Conservation (phyloP, 345 rosid genomes). For the Eucalyptus rudis region DNA sequence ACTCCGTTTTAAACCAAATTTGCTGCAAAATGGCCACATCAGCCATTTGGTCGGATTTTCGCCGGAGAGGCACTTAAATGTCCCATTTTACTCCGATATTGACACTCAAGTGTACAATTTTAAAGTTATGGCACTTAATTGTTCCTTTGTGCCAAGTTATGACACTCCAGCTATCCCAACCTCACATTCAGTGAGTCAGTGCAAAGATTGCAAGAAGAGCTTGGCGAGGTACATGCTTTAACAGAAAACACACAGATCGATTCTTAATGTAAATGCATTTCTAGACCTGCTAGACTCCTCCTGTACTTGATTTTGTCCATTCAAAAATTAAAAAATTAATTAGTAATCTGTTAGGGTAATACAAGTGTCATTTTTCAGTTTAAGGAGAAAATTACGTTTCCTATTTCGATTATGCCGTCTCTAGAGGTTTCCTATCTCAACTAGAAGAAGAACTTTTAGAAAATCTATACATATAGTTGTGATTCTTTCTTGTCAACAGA, state of each 20-base stretch:
- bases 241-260: neutral
- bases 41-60: no score
- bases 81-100: no score
- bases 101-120: no score
- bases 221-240: neutral
- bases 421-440: neutral
- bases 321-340: no score
- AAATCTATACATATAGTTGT: neutral
- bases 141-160: no score
- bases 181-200: no score
- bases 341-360: neutral
- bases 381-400: neutral
- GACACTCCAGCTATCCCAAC: no score
- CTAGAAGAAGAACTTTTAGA: neutral
- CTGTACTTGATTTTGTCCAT: neutral
- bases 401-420: neutral
- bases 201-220: neutral
- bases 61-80: no score
- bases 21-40: no score
- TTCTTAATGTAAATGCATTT: neutral
- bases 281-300: neutral
- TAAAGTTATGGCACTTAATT: no score
- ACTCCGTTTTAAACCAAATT: no score
- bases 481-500: neutral
- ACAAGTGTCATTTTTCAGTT: neutral